Evolutionary conservation across 2,329 filamentous ascomycete genomes (phyloP).

Genomic region (Cladorrhinum sp.): DNA sequence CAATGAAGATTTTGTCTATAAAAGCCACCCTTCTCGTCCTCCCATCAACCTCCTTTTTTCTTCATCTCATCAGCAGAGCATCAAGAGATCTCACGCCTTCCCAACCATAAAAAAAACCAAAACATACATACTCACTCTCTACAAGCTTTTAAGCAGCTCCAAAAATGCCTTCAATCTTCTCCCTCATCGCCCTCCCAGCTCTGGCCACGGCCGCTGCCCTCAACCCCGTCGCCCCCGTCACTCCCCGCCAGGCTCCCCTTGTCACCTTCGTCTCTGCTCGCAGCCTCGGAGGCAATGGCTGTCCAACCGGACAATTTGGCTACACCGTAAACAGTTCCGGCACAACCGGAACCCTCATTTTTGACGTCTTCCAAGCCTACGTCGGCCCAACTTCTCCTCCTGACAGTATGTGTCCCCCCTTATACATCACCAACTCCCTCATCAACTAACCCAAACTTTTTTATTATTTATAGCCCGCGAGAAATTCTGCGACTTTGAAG

Average conservation of each 20-base stretch:
- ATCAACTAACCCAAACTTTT: too few species aligned
- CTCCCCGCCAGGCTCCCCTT: neutral
- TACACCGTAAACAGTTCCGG: neutral
- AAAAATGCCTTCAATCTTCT: neutral
- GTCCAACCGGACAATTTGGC: neutral
- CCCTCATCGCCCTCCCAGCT: neutral
- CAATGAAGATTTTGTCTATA: neutral
- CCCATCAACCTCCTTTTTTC: neutral
- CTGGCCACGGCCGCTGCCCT: neutral
- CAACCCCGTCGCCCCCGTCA: neutral
- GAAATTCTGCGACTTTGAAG: constrained; percentile 2
- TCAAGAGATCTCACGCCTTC: neutral
- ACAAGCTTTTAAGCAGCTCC: too few species aligned
- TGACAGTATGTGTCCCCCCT: too few species aligned
- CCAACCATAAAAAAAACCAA: neutral
- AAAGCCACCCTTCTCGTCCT: neutral
- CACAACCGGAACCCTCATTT: neutral
- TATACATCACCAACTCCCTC: too few species aligned
- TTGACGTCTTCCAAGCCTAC: neutral
- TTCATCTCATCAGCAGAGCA: neutral
- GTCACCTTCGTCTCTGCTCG: neutral
- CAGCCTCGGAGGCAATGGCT: neutral
- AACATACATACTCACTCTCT: too few species aligned
- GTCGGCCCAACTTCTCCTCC: neutral
- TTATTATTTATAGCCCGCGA: neutral